Percentiles rank a stretch among this genome's conserved stretches.
Evolutionary conservation across 2,329 filamentous ascomycete species (phyloP).

Genomic region (Penicillium sp.): DNA sequence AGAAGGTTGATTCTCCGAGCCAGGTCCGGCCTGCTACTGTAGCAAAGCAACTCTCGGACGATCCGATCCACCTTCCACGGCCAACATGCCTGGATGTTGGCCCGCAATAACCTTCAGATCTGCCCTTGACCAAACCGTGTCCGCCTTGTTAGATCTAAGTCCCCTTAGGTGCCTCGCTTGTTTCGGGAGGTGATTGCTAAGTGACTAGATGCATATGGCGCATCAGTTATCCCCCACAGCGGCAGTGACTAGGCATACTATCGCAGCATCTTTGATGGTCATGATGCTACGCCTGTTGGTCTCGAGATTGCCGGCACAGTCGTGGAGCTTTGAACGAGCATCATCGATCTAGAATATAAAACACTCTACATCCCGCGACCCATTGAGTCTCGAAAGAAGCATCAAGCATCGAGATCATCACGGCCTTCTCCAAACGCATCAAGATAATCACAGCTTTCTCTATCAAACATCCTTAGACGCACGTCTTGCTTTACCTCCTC

Average conservation of each 20-base stretch:
- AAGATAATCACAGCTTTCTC: no score
- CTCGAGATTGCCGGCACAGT: slow-evolving; percentile 14
- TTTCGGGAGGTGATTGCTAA: slow-evolving; percentile 14
- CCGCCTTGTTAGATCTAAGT: slow-evolving; percentile 6
- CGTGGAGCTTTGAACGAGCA: slow-evolving; percentile 1
- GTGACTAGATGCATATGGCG: slow-evolving; percentile 8
- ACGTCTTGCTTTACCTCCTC: no score
- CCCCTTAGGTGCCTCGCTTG: slow-evolving; percentile 16
- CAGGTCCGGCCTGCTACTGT: slow-evolving; percentile 3
- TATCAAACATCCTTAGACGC: no score
- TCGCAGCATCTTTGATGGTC: slow-evolving; percentile 1
- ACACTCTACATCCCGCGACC: no score
- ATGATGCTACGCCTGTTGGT: slow-evolving; percentile 11
- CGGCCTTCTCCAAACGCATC: no score
- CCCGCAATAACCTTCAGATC: slow-evolving; percentile 13
- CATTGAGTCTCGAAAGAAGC: no score
- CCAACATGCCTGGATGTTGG: slow-evolving; percentile 23
- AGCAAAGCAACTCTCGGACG: slow-evolving; percentile 14
- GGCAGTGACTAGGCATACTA: slow-evolving; percentile 1
- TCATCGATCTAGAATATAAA: no score
- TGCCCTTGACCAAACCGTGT: slow-evolving; percentile 12
- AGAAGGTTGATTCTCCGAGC: slow-evolving; percentile 10
- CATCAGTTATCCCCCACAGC: slow-evolving; percentile 3
- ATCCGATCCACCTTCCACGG: slow-evolving; percentile 27
- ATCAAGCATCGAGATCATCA: no score